Conservation (phyloP, 1,284 basidiomycete species). For the Hymenochaete sp. region DNA sequence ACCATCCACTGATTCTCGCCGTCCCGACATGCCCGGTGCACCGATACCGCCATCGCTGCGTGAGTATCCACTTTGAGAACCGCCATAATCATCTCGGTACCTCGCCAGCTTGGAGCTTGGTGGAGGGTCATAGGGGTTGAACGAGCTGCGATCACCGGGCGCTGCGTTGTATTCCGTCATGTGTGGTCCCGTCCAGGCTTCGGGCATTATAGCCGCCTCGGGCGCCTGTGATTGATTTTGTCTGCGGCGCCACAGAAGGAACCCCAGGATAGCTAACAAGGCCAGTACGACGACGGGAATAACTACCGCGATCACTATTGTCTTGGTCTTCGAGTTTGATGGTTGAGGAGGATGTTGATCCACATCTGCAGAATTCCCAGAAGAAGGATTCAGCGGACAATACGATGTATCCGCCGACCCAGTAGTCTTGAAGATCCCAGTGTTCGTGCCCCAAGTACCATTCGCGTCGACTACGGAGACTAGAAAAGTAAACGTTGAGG, state of each 20-base stretch:
- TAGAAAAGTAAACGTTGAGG: neutral
- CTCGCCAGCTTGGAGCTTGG: slow-evolving; percentile 11
- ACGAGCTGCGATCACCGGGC: neutral
- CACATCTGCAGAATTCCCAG: neutral
- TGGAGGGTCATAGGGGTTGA: neutral
- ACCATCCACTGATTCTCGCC: slow-evolving; percentile 1
- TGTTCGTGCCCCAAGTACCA: slow-evolving; percentile 12
- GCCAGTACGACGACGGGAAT: slow-evolving; percentile 5
- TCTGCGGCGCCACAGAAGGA: slow-evolving; percentile 7
- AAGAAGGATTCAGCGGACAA: neutral
- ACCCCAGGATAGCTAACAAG: neutral
- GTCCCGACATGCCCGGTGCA: neutral
- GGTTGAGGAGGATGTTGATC: neutral
- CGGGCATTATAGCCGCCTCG: slow-evolving; percentile 9
- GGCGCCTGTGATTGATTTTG: neutral
- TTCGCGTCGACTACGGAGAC: slow-evolving; percentile 9
- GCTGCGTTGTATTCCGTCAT: neutral
- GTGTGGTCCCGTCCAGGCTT: slow-evolving; percentile 10
- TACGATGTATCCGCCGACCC: neutral
- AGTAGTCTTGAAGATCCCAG: neutral
- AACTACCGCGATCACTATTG: slow-evolving; percentile 3
- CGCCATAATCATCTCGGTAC: slow-evolving; percentile 9
- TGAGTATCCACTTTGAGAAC: neutral
- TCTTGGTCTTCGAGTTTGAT: neutral
- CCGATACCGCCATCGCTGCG: neutral